Conservation (phyloP, 306 rosid genomes). For the Vigna mungo region DNA sequence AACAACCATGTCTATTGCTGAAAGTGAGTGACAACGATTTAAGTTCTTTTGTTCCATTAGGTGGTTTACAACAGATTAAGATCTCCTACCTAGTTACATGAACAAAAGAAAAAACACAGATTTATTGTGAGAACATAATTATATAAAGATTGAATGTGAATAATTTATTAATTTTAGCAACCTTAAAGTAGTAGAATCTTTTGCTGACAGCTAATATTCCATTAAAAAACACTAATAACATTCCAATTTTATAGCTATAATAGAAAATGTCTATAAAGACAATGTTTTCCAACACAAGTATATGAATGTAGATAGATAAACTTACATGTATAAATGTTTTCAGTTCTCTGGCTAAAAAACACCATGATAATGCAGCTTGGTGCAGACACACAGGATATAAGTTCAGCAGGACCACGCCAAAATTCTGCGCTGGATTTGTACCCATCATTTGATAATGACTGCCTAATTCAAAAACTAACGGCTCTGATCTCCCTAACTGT, state of each 20-base stretch:
- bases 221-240: slow-evolving; percentile 38
- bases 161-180: slow-evolving; percentile 39
- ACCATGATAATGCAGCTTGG: slow-evolving; percentile 38
- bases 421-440: slow-evolving; percentile 66
- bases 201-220: slow-evolving; percentile 33
- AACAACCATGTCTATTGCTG: slow-evolving; percentile 47
- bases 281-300: slow-evolving; percentile 41
- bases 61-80: slow-evolving; percentile 37
- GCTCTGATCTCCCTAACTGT: slow-evolving; percentile 42
- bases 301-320: slow-evolving; percentile 23
- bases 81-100: neutral
- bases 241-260: slow-evolving; percentile 26
- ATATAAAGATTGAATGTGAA: slow-evolving; percentile 1
- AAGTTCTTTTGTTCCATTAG: slow-evolving; percentile 36
- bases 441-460: slow-evolving; percentile 67
- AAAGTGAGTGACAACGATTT: slow-evolving; percentile 52
- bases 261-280: slow-evolving; percentile 42
- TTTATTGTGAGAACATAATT: neutral
- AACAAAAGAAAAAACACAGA: neutral
- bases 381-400: slow-evolving; percentile 49
- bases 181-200: slow-evolving; percentile 34
- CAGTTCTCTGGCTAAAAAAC: slow-evolving; percentile 21
- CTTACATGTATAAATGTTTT: slow-evolving; percentile 6
- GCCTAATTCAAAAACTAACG: slow-evolving; percentile 60
- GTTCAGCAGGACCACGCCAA: slow-evolving; percentile 69